Percentiles rank a stretch among this genome's conserved stretches.
phyloP scores from a whole-genome alignment of 2,329 filamentous ascomycete genomes.

The Colletotrichum nymphaeae region DNA sequence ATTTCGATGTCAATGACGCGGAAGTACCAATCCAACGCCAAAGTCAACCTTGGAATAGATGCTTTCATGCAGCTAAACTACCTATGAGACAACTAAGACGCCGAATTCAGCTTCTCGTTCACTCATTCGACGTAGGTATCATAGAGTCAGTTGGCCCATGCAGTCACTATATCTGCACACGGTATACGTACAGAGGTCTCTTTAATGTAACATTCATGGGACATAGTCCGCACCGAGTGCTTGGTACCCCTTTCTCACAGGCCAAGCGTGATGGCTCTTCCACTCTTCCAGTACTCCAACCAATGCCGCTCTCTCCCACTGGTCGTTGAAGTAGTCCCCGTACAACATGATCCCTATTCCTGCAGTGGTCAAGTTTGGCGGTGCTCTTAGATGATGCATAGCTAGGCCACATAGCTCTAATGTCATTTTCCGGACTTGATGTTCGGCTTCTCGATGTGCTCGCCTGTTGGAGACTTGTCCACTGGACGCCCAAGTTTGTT shows the following conservation, averaged over 20 bases:
- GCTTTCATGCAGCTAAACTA: too few species aligned
- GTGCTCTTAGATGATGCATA: slow-evolving; percentile 50
- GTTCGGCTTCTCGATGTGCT: slow-evolving; percentile 48
- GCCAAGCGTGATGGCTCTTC: slow-evolving; percentile 54
- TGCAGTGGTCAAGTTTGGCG: slow-evolving; percentile 52
- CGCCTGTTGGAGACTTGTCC: slow-evolving; percentile 40
- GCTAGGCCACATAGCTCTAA: slow-evolving; percentile 54
- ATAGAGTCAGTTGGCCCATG: too few species aligned
- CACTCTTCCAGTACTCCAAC: slow-evolving; percentile 57
- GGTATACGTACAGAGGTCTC: too few species aligned
- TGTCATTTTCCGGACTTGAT: slow-evolving; percentile 50
- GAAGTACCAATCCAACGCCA: too few species aligned
- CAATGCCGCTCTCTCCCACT: slow-evolving; percentile 50
- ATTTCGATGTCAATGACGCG: too few species aligned
- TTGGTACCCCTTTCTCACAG: slow-evolving; percentile 43
- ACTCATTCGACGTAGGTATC: too few species aligned
- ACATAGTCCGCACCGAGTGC: neutral
- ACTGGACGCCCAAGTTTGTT: neutral
- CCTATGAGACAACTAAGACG: too few species aligned
- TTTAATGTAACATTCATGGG: too few species aligned
- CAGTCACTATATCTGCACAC: too few species aligned
- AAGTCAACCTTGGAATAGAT: too few species aligned
- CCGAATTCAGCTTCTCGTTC: too few species aligned
- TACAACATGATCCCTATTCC: slow-evolving; percentile 55
- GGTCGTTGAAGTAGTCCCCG: slow-evolving; percentile 54